Evolutionary conservation across 805 yeast genomes (phyloP), one percentile per base, ranked within the genome.

Genomic region (Sporopachydermia lactativora): DNA sequence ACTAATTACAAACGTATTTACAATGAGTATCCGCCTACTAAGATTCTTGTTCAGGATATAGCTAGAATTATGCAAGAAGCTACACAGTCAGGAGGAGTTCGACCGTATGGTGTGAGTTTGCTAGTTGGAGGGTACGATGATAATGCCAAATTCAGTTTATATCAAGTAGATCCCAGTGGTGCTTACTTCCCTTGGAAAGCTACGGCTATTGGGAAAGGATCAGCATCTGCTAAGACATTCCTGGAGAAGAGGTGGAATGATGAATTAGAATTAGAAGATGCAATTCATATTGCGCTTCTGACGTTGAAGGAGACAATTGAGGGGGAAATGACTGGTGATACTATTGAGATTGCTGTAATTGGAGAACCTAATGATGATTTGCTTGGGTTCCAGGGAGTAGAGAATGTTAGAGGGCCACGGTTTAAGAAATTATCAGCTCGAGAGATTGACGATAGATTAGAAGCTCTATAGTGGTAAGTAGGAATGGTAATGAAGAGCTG

Each of bases 121-220:
- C 67, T 92, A 42, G 86, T 92, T 15, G 99, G 96, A 5, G 98
- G 98, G 16, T 73, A 84, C 57, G 97, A 92, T 57, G 85, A 80
- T 31, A 68, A 68, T 43, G 75, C 71, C 51, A 77, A 77, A 18
- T 88, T 73, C 60, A 82, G 82, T 56, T 68, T 92, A 45, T 92
- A 92, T 60, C 99, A 92, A 63, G 94, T 92, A 38, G 99, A 92
- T 64, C 99, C 99, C 3, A 81, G 95, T 3, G 99, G 99, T 5
- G 77, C 96, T 35, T 92, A 81, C 60, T 92, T 84, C 71, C 97
- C 99, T 5, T 92, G 99, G 99, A 92, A 89, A 62, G 98, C 98
- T 34, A 89, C 98, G 3, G 97, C 98, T 17, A 92, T 92, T 52
- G 99, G 99, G 48, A 88, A 86, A 57, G 94, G 96, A 17, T 78